Evolutionary conservation across 768 basidiomycete species (phyloP), one percentile per base, ranked within the genome.

Genomic region (Mycena rebaudengoi): DNA sequence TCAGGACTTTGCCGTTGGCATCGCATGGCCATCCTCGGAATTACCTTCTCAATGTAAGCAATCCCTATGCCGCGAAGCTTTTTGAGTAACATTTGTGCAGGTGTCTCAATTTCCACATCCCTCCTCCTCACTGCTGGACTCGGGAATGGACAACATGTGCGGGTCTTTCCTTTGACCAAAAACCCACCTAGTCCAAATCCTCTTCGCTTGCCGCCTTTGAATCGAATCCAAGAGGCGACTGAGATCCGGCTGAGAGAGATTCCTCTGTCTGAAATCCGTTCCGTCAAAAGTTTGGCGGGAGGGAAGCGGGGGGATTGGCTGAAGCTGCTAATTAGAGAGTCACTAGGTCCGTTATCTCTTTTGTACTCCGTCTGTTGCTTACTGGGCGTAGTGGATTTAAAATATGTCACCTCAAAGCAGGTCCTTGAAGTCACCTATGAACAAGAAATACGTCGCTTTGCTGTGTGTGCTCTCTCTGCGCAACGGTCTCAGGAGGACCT

Each of bases 11-110:
- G 85, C 88, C 13, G 79, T 93, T 54, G 93, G 92, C 6, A 77
- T 88, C 45, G 83, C 85, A 68, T 94, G 92, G 92, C 91, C 92
- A n/a, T 90, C 89, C 37, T 69, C 83, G 44, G 89, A 91, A 8
- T 55, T 89, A 56, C 72, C 86, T 26, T 82, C 81, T 52, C 84
- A 87, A 63, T 79, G 92, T 91, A 74, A 70, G 88, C 82, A 62
- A n/a, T 56, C 11, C 56, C 35, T 32, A 51, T 54, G 40, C 56
- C 20, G 48, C 53, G 28, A 37, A 40, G 26, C n/a, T n/a, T n/a
- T n/a, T n/a, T n/a, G 40, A 48, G 18, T 43, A 26, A 41, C 30
- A 7, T 61, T 62, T 53, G 49, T 45, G 20, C 48, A 94, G 92
- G 75, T 67, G 75, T 91, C 62, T 75, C 82, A 35, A 73, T 89